Conservation (phyloP, 176 grass and related monocot genomes). For the Areca catechu region DNA sequence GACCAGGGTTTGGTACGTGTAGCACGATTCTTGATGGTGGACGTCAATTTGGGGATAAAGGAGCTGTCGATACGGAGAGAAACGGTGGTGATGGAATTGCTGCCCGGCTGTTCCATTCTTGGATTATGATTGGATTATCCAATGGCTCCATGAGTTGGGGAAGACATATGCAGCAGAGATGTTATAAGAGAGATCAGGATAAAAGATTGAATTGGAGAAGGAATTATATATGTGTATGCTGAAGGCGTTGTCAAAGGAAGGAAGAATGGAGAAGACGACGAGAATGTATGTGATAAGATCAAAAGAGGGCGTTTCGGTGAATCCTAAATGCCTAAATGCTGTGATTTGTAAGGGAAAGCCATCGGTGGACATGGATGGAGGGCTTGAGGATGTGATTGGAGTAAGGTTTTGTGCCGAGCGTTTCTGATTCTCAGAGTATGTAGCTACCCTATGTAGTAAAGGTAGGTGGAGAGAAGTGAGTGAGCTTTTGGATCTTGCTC, state of each 20-base stretch:
- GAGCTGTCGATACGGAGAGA: background rate
- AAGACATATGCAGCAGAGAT: constrained; percentile 19
- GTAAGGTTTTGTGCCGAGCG: constrained; percentile 8
- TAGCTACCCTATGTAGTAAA: constrained; percentile 2
- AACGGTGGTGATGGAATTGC: background rate
- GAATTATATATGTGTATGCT: too few species aligned
- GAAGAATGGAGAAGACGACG: background rate
- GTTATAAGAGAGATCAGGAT: constrained; percentile 11
- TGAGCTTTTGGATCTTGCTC: constrained; percentile 7
- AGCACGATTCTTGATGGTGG: constrained; percentile 11
- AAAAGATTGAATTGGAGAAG: background rate
- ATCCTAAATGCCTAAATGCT: constrained; percentile 2
- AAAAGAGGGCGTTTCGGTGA: constrained; percentile 5
- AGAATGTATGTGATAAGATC: background rate
- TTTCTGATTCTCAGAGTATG: constrained; percentile 9
- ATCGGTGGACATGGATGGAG: too few species aligned
- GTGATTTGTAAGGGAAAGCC: constrained; percentile 14
- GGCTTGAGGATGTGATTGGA: constrained; percentile 8
- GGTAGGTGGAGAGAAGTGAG: constrained; percentile 3
- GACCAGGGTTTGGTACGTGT: constrained; percentile 6
- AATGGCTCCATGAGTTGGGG: constrained; percentile 14
- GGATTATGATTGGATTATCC: constrained; percentile 7
- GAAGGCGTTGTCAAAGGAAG: background rate
- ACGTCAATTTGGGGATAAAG: constrained; percentile 5
- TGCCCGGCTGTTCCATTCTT: background rate